These are phyloP conservation scores for Taxillus chinensis DNA, from an alignment of 164 flowering plant species.

Conservation along the genomic window DNA sequence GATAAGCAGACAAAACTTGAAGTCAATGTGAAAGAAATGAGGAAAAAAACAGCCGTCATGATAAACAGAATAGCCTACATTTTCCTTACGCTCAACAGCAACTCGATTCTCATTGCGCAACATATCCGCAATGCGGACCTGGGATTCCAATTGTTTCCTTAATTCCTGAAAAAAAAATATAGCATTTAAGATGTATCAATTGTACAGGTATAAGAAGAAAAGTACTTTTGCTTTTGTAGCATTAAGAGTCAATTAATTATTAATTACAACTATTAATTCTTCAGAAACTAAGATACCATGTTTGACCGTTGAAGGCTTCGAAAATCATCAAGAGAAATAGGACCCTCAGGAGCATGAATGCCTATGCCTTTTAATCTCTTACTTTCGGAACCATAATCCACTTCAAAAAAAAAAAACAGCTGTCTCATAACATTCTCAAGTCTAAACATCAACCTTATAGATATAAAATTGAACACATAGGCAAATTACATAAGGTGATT, in stretches of 20 bases:
- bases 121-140: conserved; percentile 56
- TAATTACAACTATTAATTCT: not conserved
- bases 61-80: conserved; percentile 31
- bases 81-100: conserved; percentile 54
- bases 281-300: conserved; percentile 35
- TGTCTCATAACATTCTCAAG: too few species aligned
- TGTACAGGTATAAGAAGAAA: not conserved
- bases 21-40: not conserved
- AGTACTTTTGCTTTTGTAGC: not conserved
- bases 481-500: too few species aligned
- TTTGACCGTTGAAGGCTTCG: conserved; percentile 90
- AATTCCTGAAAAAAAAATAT: conserved; percentile 44
- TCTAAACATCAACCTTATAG: too few species aligned
- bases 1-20: not conserved
- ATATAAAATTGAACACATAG: too few species aligned
- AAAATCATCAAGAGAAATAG: conserved; percentile 93
- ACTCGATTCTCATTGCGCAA: conserved; percentile 52
- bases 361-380: conserved; percentile 87
- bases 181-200: not conserved
- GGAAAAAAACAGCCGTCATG: not conserved
- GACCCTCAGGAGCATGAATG: conserved; percentile 92
- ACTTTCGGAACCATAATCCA: conserved; percentile 46
- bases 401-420: conserved; percentile 22
- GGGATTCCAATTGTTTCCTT: conserved; percentile 79
- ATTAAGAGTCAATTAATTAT: not conserved